These are phyloP conservation scores for Parachaetomium inaequale DNA, from an alignment of 495 filamentous ascomycete genomes.

Conservation along the genomic window DNA sequence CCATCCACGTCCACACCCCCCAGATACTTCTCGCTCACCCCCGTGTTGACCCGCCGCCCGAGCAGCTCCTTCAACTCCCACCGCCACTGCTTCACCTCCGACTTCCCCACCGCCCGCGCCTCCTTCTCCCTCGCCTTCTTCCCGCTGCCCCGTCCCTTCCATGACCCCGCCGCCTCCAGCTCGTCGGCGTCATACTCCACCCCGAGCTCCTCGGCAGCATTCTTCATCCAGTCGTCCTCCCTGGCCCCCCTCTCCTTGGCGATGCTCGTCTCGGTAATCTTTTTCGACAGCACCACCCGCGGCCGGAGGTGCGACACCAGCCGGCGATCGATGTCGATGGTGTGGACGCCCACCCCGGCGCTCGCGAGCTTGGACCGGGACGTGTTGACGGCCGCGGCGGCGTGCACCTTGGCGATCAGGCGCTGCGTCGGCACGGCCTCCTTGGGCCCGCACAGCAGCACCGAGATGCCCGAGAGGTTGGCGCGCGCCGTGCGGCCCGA, in stretches of 20 bases:
- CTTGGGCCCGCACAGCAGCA: constrained; percentile 86
- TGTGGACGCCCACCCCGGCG: constrained; percentile 55
- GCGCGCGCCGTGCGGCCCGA: constrained; percentile 93
- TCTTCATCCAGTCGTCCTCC: constrained; percentile 79
- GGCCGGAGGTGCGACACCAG: constrained; percentile 70
- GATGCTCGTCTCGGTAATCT: constrained; percentile 73
- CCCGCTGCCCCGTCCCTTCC: constrained; percentile 63
- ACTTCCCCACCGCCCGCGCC: constrained; percentile 62
- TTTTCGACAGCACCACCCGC: constrained; percentile 71
- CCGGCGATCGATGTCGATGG: constrained; percentile 77
- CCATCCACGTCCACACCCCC: constrained; percentile 80
- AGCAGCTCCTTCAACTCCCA: constrained; percentile 64
- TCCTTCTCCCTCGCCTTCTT: constrained; percentile 72
- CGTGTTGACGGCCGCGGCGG: constrained; percentile 31
- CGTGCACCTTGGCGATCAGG: constrained; percentile 83
- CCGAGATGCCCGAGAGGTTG: constrained; percentile 66
- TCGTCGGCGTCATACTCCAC: constrained; percentile 91
- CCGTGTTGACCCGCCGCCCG: constrained; percentile 75
- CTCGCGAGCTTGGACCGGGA: constrained; percentile 46
- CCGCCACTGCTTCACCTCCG: constrained; percentile 60
- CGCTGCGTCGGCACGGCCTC: constrained; percentile 81
- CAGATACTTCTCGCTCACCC: constrained; percentile 87
- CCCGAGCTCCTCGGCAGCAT: constrained; percentile 87
- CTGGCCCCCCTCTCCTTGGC: constrained; percentile 82
- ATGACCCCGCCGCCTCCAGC: constrained; percentile 58